Evolutionary conservation across 2,329 filamentous ascomycete genomes (phyloP).

Genomic region (Fusarium zealandicum): DNA sequence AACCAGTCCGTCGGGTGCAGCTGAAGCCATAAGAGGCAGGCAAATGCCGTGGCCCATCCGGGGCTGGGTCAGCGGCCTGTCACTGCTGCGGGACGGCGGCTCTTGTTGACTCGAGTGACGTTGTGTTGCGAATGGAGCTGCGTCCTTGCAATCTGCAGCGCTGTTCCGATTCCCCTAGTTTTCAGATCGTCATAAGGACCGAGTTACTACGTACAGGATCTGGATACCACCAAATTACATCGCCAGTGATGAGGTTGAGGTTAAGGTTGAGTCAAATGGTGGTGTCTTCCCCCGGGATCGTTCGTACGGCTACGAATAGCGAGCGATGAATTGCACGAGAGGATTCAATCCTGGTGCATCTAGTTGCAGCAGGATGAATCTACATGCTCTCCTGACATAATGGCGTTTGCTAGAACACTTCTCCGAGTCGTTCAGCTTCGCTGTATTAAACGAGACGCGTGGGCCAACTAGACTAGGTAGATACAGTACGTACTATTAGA

Average conservation of each 20-base stretch:
- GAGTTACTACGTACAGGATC: background rate
- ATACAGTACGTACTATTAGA: too few species aligned
- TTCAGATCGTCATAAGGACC: conserved; percentile 11
- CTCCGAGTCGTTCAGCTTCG: background rate
- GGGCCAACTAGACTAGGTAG: too few species aligned
- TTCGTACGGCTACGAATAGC: background rate
- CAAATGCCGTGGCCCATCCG: background rate
- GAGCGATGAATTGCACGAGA: background rate
- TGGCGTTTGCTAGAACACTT: background rate
- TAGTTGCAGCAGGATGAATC: background rate
- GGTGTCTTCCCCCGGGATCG: background rate
- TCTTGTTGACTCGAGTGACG: conserved; percentile 1
- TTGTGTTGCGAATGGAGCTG: conserved; percentile 26
- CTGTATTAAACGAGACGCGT: background rate
- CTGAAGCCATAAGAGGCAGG: conserved; percentile 19
- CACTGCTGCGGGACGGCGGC: conserved; percentile 1
- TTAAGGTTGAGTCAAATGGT: background rate
- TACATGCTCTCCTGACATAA: conserved; percentile 2
- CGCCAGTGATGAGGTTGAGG: background rate
- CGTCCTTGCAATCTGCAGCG: conserved; percentile 15
- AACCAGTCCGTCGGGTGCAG: conserved; percentile 28
- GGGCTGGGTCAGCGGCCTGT: conserved; percentile 4
- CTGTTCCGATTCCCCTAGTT: conserved; percentile 7
- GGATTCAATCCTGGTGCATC: conserved; percentile 1
- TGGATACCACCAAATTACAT: background rate